Conservation (phyloP, 2,329 filamentous ascomycete species). For the Trichoderma pleuroti region DNA sequence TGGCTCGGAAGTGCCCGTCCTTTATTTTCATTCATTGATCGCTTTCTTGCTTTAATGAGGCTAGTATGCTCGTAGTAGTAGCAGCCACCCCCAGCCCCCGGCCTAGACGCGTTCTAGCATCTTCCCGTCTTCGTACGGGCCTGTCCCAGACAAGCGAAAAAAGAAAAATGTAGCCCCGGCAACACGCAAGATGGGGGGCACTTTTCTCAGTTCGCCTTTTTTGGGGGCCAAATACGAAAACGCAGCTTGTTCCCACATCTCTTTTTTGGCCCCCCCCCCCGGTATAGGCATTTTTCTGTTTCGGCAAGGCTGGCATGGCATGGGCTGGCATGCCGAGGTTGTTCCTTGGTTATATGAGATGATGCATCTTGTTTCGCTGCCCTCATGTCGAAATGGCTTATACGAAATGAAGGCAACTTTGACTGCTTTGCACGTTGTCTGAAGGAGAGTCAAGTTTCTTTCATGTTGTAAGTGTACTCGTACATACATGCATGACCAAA, state of each 20-base stretch:
- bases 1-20: conserved; percentile 10
- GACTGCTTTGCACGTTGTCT: neutral
- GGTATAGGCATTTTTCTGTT: neutral
- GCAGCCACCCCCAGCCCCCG: neutral
- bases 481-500: neutral
- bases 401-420: neutral
- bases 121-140: neutral
- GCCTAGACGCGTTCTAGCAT: neutral
- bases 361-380: neutral
- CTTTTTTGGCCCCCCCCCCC: neutral
- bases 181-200: neutral
- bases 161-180: neutral
- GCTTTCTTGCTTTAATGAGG: neutral
- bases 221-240: neutral
- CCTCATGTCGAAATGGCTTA: neutral
- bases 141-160: neutral
- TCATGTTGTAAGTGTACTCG: neutral
- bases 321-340: neutral
- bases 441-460: neutral
- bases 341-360: neutral
- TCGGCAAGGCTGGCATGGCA: neutral
- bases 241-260: neutral
- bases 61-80: neutral
- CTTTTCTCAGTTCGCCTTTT: neutral
- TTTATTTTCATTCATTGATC: neutral